Conservation (phyloP, 2,329 filamentous ascomycete genomes). For the Monilinia aucupariae region DNA sequence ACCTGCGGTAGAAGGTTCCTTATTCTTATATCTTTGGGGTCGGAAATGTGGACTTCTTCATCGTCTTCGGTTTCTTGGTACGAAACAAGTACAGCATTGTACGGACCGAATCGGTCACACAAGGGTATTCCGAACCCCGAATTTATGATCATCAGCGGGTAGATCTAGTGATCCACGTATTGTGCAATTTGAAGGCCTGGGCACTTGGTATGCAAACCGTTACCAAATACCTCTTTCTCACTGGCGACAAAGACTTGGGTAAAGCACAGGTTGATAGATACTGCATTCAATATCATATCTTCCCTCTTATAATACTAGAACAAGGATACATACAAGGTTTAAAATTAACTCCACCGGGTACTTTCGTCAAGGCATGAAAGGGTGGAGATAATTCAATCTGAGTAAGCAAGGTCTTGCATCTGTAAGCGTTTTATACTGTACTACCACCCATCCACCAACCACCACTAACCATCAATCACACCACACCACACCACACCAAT, state of each 20-base stretch:
- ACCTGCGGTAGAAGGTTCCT: background rate
- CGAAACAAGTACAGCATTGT: background rate
- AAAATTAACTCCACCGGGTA: background rate
- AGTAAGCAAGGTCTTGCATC: constrained; percentile 17
- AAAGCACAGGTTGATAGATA: background rate
- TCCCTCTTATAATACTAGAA: background rate
- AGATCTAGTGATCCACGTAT: background rate
- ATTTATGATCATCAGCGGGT: background rate
- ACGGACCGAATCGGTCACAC: background rate
- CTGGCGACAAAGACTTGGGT: background rate
- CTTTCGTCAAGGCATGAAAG: background rate
- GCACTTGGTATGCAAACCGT: background rate
- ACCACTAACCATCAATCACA: constrained; percentile 3
- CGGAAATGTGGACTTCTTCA: background rate
- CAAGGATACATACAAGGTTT: background rate
- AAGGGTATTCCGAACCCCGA: background rate
- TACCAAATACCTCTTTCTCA: background rate
- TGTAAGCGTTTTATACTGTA: constrained; percentile 9
- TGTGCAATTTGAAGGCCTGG: background rate
- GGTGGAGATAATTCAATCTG: constrained; percentile 5
- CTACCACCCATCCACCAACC: constrained; percentile 1
- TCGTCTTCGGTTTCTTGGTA: background rate
- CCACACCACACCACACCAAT: background rate
- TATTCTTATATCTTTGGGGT: background rate
- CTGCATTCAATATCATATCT: background rate